Base-by-base conservation (phyloP, 805 yeast species). In the Metschnikowia kofuensis region DNA sequence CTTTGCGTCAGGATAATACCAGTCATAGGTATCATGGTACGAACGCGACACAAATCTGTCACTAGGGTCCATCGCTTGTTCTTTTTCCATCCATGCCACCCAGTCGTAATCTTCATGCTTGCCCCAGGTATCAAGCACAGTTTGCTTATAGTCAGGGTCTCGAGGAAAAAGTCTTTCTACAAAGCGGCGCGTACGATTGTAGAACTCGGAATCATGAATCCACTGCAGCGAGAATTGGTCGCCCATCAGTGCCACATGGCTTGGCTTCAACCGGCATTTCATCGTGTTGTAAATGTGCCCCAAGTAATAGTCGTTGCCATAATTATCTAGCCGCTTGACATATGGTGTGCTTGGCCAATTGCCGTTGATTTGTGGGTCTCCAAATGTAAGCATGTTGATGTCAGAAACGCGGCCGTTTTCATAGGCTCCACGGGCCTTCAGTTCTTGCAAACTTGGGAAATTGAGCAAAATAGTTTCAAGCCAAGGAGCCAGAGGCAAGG, bases 331-430 rank as follows among this genome's bases (percentile, higher is more conserved):
- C 44, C 89, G 68, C 51, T 87, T 85, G 49, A 88, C 73, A 60
- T 84, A 82, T 12, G 84, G 80, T 1, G 96, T 85, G 27, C 74
- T 70, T 7, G 78, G 79, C 86, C 89, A 83, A 57, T 84, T 80
- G 2, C 99, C 99, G 53, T 92, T 87, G 65, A 94, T 91, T 70
- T 94, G 99, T 0, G 99, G 99, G 62, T 94, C 99, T 7, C 98
- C 99, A 65, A 90, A 84, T 6, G 96, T 86, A 54, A 91, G 65
- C 67, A 94, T 67, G 53, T 80, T 81, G 44, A 91, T 77, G 56
- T 78, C 82, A 10, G 72, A 63, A 5, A 74, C 69, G 2, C 44
- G 28, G n/a, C 54, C 55, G 32, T 45, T 31, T 11, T 49, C 51
- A 38, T 54, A 43, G 4, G 51, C 49, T 7, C 42, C 15, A 6